Percentiles rank a stretch among this genome's conserved stretches.
phyloP scores from a whole-genome alignment of 164 flowering plant species.

The Nymphaea thermarum region DNA sequence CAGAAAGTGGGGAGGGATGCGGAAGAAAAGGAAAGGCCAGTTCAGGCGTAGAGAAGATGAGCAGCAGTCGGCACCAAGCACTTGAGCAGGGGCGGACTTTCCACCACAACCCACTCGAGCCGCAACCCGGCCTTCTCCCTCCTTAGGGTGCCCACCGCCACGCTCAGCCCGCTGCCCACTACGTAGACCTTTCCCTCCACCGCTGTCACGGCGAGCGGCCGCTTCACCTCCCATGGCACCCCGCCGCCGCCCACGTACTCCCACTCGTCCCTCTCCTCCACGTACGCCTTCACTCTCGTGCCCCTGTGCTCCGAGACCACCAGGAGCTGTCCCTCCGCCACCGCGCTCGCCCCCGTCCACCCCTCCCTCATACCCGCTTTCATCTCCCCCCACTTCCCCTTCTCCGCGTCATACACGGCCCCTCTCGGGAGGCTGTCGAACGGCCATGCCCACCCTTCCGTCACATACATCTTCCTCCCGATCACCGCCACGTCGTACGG shows the following conservation, averaged over 20 bases:
- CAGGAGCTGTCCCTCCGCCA: conserved; percentile 23
- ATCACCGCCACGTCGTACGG: conserved; percentile 35
- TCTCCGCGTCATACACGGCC: conserved; percentile 25
- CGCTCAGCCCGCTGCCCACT: conserved; percentile 21
- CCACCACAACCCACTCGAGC: conserved; percentile 34
- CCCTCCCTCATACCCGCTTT: conserved; percentile 42
- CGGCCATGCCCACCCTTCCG: conserved; percentile 67
- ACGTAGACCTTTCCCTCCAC: conserved; percentile 28
- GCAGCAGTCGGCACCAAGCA: conserved; percentile 25
- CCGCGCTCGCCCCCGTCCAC: conserved; percentile 42
- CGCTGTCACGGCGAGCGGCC: conserved; percentile 30
- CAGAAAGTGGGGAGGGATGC: background rate
- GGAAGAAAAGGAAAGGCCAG: background rate
- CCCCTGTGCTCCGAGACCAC: conserved; percentile 40
- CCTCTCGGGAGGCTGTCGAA: conserved; percentile 34
- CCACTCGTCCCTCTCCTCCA: conserved; percentile 31
- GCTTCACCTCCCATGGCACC: conserved; percentile 30
- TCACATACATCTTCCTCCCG: conserved; percentile 27
- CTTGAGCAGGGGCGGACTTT: conserved; percentile 21
- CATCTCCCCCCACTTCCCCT: conserved; percentile 43
- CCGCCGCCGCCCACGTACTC: conserved; percentile 20
- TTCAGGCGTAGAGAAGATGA: conserved; percentile 34
- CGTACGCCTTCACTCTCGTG: conserved; percentile 29
- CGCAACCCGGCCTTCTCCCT: conserved; percentile 5
- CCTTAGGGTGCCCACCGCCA: conserved; percentile 26